Conservation (phyloP, 1,284 basidiomycete species). For the Puccinia coronata region DNA sequence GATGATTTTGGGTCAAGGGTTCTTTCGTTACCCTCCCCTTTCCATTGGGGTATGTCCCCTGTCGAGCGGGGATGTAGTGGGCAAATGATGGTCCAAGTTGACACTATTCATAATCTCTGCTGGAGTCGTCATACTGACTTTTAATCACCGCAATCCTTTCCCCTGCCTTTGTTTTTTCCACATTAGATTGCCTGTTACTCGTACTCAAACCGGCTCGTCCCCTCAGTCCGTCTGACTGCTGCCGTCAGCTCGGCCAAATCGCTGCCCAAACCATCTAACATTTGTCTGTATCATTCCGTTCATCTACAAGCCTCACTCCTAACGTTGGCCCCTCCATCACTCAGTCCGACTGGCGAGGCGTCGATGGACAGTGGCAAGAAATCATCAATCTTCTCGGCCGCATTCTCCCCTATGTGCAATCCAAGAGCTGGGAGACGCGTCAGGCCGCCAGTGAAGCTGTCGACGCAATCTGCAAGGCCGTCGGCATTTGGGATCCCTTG, state of each 20-base stretch:
- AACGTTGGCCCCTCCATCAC: constrained; percentile 48
- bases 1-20: too few species aligned
- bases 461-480: constrained; percentile 78
- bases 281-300: constrained; percentile 50
- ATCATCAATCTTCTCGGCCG: constrained; percentile 78
- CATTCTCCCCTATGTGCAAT: constrained; percentile 82
- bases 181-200: constrained; percentile 87
- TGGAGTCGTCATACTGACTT: too few species aligned
- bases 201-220: constrained; percentile 82
- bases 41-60: too few species aligned
- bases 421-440: constrained; percentile 81
- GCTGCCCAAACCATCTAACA: constrained; percentile 71
- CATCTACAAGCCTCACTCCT: constrained; percentile 51
- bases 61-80: too few species aligned
- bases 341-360: constrained; percentile 55
- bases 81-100: too few species aligned
- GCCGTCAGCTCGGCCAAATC: constrained; percentile 86
- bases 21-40: too few species aligned
- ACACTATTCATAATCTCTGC: too few species aligned
- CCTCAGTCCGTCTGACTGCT: constrained; percentile 80
- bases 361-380: constrained; percentile 75
- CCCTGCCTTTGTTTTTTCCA: constrained; percentile 39
- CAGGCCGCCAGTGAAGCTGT: constrained; percentile 79
- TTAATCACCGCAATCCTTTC: too few species aligned
- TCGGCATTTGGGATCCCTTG: constrained; percentile 76